A percentile compares a stretch with the other conserved stretches of the same genome.
Evolutionary conservation across 2,329 filamentous ascomycete species (phyloP).

Genomic region (Hypoxylon sp.): DNA sequence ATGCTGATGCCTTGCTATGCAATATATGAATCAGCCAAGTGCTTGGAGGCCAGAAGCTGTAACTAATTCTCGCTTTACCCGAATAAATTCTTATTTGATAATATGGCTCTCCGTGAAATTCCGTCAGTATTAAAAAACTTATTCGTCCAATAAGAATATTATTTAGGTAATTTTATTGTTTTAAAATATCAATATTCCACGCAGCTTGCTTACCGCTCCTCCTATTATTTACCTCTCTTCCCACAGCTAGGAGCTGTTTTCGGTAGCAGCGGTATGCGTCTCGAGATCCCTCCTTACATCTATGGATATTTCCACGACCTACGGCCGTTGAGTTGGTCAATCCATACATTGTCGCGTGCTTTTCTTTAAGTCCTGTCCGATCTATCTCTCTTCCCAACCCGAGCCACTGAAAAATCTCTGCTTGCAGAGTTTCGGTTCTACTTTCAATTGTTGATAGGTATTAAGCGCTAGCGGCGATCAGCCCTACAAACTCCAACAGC

Average conservation of each 20-base stretch:
- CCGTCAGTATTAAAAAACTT: neutral
- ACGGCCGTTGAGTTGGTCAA: no score
- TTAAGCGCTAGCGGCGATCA: no score
- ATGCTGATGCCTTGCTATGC: constrained; percentile 14
- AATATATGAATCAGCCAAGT: constrained; percentile 9
- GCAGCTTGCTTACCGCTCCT: no score
- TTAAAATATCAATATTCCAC: no score
- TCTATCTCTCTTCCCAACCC: neutral
- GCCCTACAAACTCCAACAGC: no score
- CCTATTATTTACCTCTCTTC: no score
- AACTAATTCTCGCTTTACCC: constrained; percentile 12
- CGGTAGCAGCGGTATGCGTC: no score
- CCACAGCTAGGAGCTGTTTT: no score
- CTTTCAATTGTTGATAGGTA: no score
- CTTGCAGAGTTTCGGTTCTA: no score
- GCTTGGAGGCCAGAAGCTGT: neutral
- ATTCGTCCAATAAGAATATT: neutral
- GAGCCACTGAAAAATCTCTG: neutral
- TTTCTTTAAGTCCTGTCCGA: neutral
- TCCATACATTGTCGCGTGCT: neutral
- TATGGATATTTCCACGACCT: no score
- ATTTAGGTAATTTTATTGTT: neutral
- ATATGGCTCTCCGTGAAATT: neutral
- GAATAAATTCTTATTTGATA: constrained; percentile 4
- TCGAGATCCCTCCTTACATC: no score